phyloP scores from a whole-genome alignment of 192 early-diverging fungal species.

The Coemansia sp. region DNA sequence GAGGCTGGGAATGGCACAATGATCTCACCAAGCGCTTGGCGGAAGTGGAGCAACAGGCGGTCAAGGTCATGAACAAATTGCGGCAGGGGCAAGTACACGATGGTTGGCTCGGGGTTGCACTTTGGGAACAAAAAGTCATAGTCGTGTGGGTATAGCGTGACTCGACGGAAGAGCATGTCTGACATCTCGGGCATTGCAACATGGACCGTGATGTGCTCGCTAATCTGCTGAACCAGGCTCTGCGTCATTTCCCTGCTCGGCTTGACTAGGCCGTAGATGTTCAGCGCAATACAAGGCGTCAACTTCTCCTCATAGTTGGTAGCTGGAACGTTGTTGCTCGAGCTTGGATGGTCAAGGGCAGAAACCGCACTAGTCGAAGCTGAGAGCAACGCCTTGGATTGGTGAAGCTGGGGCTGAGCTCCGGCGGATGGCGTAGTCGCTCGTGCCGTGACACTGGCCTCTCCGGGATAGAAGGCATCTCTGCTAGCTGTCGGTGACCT shows the following conservation, averaged over 20 bases:
- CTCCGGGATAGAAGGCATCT: background rate
- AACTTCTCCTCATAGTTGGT: slow-evolving; percentile 24
- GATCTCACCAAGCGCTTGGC: slow-evolving; percentile 41
- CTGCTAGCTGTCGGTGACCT: background rate
- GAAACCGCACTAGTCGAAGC: slow-evolving; percentile 8
- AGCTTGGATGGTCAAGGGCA: slow-evolving; percentile 11
- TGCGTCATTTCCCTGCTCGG: slow-evolving; percentile 43
- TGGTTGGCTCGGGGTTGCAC: slow-evolving; percentile 48
- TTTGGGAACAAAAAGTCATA: slow-evolving; percentile 47
- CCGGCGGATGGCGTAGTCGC: background rate
- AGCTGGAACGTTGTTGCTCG: slow-evolving; percentile 6
- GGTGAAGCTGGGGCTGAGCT: background rate
- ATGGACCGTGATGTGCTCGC: slow-evolving; percentile 39
- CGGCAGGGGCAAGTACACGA: slow-evolving; percentile 49
- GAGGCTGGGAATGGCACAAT: slow-evolving; percentile 38
- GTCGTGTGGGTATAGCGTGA: slow-evolving; percentile 44
- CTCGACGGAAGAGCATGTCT: slow-evolving; percentile 36
- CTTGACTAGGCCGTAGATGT: slow-evolving; percentile 41
- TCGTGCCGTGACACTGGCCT: background rate
- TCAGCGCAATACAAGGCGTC: slow-evolving; percentile 30
- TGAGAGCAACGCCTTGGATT: background rate
- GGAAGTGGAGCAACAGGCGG: slow-evolving; percentile 36
- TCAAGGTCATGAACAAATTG: slow-evolving; percentile 47
- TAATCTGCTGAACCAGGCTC: slow-evolving; percentile 43
- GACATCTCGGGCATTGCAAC: slow-evolving; percentile 52